These are phyloP conservation scores for Aeschynomene evenia DNA, from an alignment of 306 rosid genomes.

Conservation along the genomic window DNA sequence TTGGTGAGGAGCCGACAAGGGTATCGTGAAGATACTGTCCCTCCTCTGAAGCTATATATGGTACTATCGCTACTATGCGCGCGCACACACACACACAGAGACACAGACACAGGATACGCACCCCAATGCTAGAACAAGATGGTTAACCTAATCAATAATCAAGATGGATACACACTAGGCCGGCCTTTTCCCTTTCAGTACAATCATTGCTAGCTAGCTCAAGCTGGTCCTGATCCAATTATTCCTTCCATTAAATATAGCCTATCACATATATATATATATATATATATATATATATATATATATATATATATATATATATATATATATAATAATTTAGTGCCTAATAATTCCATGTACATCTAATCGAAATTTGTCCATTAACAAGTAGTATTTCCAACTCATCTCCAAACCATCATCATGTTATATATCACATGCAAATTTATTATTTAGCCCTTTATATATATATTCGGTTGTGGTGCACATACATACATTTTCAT, in stretches of 20 bases:
- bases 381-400: neutral
- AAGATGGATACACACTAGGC: too few relatives aligned
- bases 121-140: neutral
- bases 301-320: too few relatives aligned
- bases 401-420: conserved; percentile 32
- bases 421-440: conserved; percentile 36
- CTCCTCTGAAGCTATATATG: neutral
- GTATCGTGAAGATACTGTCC: neutral
- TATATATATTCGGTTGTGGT: too few relatives aligned
- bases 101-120: neutral
- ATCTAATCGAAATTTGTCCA: neutral
- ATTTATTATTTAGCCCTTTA: too few relatives aligned
- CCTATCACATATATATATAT: conserved; percentile 15
- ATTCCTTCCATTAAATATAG: neutral
- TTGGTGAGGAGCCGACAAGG: neutral
- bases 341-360: neutral
- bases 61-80: neutral
- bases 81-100: too few relatives aligned
- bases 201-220: conserved; percentile 26
- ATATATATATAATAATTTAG: too few relatives aligned
- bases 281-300: too few relatives aligned
- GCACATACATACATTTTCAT: neutral
- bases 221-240: conserved; percentile 13
- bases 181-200: conserved; percentile 12
- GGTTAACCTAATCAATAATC: neutral